A percentile compares a stretch with the other conserved stretches of the same genome.
phyloP scores from a whole-genome alignment of 2,329 filamentous ascomycete species.

The Anthostomella pinea region DNA sequence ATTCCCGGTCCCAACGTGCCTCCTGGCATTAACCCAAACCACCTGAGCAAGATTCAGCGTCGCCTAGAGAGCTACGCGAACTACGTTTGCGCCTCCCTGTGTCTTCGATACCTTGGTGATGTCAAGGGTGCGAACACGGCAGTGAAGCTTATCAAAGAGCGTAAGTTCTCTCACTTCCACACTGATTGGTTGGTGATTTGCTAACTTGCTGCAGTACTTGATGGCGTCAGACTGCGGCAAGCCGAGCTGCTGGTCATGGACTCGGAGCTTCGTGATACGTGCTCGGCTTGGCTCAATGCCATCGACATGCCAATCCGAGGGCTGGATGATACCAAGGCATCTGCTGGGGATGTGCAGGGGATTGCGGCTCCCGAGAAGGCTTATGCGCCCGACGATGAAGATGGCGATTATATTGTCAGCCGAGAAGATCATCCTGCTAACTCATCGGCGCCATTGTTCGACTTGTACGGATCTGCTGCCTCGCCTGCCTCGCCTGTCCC shows the following conservation, averaged over 20 bases:
- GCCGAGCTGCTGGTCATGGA: slow-evolving; percentile 16
- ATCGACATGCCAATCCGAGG: slow-evolving; percentile 17
- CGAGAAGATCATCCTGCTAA: too few relatives aligned
- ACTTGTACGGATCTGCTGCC: not conserved
- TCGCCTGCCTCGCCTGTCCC: too few relatives aligned
- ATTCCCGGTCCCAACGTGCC: slow-evolving; percentile 21
- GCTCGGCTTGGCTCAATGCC: slow-evolving; percentile 18
- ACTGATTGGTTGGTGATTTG: too few relatives aligned
- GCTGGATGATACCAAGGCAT: not conserved
- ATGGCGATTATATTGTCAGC: slow-evolving; percentile 6
- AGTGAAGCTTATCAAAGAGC: slow-evolving; percentile 6
- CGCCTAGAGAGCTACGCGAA: slow-evolving; percentile 11
- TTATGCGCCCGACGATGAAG: not conserved
- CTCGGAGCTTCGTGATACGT: slow-evolving; percentile 12
- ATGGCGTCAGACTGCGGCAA: slow-evolving; percentile 17
- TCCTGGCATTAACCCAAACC: slow-evolving; percentile 15
- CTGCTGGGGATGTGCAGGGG: not conserved
- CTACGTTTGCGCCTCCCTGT: slow-evolving; percentile 21
- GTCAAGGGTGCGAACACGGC: not conserved
- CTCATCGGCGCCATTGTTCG: too few relatives aligned
- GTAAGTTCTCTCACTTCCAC: slow-evolving; percentile 20
- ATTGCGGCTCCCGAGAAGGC: not conserved
- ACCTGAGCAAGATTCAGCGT: slow-evolving; percentile 8
- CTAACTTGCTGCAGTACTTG: slow-evolving; percentile 21
- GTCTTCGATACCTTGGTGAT: slow-evolving; percentile 4